Evolutionary conservation across 2,329 filamentous ascomycete species (phyloP).

Genomic region (Epichloe amarillans): DNA sequence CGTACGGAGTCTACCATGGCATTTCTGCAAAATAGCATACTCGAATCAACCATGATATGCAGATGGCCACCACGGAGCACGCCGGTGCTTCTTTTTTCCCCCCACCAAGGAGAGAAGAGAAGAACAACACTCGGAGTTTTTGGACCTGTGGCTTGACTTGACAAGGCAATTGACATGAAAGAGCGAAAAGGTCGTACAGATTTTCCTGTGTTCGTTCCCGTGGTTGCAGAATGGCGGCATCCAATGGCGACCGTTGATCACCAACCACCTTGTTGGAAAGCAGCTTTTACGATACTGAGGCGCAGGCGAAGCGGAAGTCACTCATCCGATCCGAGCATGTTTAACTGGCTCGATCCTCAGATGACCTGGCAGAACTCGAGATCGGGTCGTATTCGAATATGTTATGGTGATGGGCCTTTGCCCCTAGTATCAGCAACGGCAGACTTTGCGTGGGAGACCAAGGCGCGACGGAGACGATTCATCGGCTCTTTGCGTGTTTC

Average conservation of each 20-base stretch:
- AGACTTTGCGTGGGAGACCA: not conserved
- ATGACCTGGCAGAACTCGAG: not conserved
- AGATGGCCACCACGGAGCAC: not conserved
- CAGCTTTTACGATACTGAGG: not conserved
- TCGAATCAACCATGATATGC: not conserved
- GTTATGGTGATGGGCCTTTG: not conserved
- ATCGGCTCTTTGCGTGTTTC: not conserved
- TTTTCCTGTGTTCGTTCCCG: not conserved
- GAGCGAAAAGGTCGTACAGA: not conserved
- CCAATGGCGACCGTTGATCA: not conserved
- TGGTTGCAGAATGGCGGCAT: not conserved
- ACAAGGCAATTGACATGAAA: not conserved
- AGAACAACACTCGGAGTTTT: not conserved
- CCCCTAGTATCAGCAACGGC: not conserved
- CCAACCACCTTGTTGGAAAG: not conserved
- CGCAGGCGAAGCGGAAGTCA: not conserved
- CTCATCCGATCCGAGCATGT: not conserved
- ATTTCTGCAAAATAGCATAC: not conserved
- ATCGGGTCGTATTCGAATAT: not conserved
- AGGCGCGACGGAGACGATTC: not conserved
- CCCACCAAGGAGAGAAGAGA: not conserved
- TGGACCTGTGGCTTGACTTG: not conserved
- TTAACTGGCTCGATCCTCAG: not conserved
- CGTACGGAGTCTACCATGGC: too few relatives aligned
- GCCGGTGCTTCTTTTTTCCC: not conserved